Evolutionary conservation across 768 basidiomycete genomes (phyloP).

Genomic region (Tubosaeta sp.): DNA sequence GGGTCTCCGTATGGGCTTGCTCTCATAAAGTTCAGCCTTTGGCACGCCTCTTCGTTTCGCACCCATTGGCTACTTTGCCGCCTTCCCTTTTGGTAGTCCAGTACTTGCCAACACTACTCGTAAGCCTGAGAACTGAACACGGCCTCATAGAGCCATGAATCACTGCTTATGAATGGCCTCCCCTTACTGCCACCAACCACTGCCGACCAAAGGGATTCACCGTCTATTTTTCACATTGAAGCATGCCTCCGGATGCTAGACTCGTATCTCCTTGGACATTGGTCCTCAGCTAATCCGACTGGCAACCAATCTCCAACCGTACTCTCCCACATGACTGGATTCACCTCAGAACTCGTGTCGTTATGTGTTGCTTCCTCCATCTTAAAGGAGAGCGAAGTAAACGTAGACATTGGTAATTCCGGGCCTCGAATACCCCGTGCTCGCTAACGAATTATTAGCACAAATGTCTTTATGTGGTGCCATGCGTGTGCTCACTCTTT

Average conservation of each 20-base stretch:
- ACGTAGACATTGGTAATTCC: conserved; percentile 16
- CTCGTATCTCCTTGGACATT: conserved; percentile 56
- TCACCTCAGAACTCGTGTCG: conserved; percentile 46
- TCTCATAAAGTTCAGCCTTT: conserved; percentile 40
- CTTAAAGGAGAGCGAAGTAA: conserved; percentile 19
- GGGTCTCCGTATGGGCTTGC: background rate
- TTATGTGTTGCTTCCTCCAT: conserved; percentile 49
- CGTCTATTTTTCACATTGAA: conserved; percentile 46
- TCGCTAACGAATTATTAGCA: conserved; percentile 22
- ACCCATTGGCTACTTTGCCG: conserved; percentile 46
- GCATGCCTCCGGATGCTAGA: conserved; percentile 60
- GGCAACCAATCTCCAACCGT: conserved; percentile 9
- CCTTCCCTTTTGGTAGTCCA: conserved; percentile 36
- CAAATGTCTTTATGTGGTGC: conserved; percentile 50
- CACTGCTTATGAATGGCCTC: conserved; percentile 38
- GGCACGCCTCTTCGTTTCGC: conserved; percentile 49
- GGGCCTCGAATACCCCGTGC: background rate
- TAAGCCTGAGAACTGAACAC: conserved; percentile 35
- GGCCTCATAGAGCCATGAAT: conserved; percentile 36
- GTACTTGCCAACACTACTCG: conserved; percentile 30
- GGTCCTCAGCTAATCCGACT: conserved; percentile 31
- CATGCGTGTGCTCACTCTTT: conserved; percentile 65
- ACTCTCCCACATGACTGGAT: conserved; percentile 15
- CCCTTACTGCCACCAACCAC: conserved; percentile 31
- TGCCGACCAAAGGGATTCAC: conserved; percentile 18